Conservation (phyloP, 2,329 filamentous ascomycete genomes). For the Alternaria angustiovoidea region DNA sequence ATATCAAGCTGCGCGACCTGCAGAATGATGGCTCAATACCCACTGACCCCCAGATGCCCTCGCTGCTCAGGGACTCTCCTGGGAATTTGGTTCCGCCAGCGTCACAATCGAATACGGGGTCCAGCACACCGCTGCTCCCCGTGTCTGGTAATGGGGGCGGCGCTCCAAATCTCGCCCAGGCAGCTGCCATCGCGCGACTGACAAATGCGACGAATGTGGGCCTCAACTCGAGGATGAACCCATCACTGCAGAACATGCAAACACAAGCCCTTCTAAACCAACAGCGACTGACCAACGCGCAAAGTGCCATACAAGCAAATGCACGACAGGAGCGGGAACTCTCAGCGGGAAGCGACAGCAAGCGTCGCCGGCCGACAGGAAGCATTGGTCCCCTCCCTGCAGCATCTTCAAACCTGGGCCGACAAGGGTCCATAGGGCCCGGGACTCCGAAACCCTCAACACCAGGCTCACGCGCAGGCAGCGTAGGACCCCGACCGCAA, state of each 20-base stretch:
- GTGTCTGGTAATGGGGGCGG: conserved; percentile 65
- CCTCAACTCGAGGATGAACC: conserved; percentile 36
- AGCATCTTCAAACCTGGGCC: conserved; percentile 62
- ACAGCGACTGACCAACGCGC: conserved; percentile 47
- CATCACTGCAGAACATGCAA: conserved; percentile 49
- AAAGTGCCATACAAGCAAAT: conserved; percentile 42
- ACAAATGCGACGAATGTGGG: conserved; percentile 46
- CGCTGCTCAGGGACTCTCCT: conserved; percentile 60
- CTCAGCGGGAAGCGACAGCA: conserved; percentile 63
- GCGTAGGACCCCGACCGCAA: conserved; percentile 61
- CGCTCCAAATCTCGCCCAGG: conserved; percentile 60
- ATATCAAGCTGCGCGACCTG: conserved; percentile 68
- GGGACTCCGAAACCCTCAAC: conserved; percentile 69
- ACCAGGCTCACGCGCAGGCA: conserved; percentile 64
- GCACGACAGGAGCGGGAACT: conserved; percentile 60
- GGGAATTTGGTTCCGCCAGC: conserved; percentile 59
- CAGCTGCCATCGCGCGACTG: conserved; percentile 57
- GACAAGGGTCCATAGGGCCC: conserved; percentile 68
- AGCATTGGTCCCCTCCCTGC: conserved; percentile 62
- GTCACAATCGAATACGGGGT: conserved; percentile 55
- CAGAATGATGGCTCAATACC: conserved; percentile 67
- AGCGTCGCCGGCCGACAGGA: conserved; percentile 65
- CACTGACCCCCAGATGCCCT: conserved; percentile 66
- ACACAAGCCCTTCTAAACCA: conserved; percentile 49
- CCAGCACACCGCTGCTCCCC: conserved; percentile 61